Base-by-base conservation (phyloP, 2,329 filamentous ascomycete genomes). In the Aspergillus sp. region DNA sequence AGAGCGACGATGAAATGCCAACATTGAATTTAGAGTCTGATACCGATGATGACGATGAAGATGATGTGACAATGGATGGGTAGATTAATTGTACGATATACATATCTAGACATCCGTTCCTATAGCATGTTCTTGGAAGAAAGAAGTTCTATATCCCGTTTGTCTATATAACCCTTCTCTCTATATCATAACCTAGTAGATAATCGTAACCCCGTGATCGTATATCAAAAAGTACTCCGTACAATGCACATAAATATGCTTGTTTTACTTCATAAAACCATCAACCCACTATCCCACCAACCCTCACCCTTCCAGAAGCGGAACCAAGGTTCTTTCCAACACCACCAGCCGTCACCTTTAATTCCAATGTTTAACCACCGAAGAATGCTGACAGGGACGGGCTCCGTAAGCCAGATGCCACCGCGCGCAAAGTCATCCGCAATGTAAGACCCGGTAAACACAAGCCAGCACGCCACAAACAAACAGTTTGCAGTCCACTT, bases 381-480 rank as follows among this genome's bases (percentile, higher is more conserved):
- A n/a, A 89, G 60, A 1, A 77, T 60, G 45, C 87, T 94, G 6
- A 91, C 53, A 0, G 89, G 88, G n/a, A 94, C 68, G 0, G 88
- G 88, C 65, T 96, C 88, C 51, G 81, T 81, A 9, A 94, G 66
- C 86, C 86, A 95, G 0, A 94, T 59, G 0, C 87, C 88, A 1
- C 81, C 78, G 7, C 76, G 73, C 0, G 83, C 77, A 61, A 94
- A 82, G 58, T 96, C 90, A 60, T 94, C 81, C 7, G 81, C 72
- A n/a, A 95, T 73, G 33, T 82, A 63, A 36, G 73, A 73, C 1
- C 78, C 77, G 0, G 86, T 91, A 10, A 72, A 63, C 46, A 81
- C 79, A 49, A 94, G 69, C 87, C 88, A 96, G 0, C 63, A 56
- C 4, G 81, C 52, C 1, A 81, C 76, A 53, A 83, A 85, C 0